Evolutionary conservation across 345 rosid genomes (phyloP).

Genomic region (Salix suchowensis): DNA sequence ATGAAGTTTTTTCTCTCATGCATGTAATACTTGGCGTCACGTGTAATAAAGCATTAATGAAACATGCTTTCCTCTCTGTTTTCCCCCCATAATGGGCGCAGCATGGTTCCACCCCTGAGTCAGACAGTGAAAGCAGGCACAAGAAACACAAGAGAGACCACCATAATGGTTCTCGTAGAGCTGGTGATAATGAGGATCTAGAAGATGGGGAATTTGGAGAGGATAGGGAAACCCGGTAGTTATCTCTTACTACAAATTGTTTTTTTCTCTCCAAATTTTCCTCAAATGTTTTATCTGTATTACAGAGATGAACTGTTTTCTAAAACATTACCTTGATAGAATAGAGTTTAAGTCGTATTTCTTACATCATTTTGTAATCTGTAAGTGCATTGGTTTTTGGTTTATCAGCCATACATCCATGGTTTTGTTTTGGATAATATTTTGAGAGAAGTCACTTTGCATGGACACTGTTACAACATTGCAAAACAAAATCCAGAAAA

Average conservation of each 20-base stretch:
- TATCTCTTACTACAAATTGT: not conserved
- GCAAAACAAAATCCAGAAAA: not conserved
- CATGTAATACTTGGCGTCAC: not conserved
- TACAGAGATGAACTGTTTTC: not conserved
- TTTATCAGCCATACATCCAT: not conserved
- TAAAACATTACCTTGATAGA: not conserved
- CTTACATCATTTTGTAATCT: not conserved
- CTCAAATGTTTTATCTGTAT: conserved; percentile 5
- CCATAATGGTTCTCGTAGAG: conserved; percentile 47
- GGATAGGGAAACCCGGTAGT: conserved; percentile 34
- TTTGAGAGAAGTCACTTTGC: not conserved
- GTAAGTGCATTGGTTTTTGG: not conserved
- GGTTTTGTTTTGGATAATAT: conserved; percentile 2
- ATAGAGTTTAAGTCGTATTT: not conserved
- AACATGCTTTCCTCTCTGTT: not conserved
- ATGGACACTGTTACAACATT: not conserved
- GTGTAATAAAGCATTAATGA: not conserved
- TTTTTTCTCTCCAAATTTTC: not conserved
- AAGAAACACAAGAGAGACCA: conserved; percentile 65
- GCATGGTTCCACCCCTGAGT: conserved; percentile 58
- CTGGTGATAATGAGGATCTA: conserved; percentile 55
- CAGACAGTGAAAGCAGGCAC: conserved; percentile 60
- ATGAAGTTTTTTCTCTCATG: conserved; percentile 16
- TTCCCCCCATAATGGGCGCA: conserved; percentile 22
- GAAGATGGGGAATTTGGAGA: conserved; percentile 84